Base-by-base conservation (phyloP, 176 grass and related monocot species). In the Dactylis glomerata region DNA sequence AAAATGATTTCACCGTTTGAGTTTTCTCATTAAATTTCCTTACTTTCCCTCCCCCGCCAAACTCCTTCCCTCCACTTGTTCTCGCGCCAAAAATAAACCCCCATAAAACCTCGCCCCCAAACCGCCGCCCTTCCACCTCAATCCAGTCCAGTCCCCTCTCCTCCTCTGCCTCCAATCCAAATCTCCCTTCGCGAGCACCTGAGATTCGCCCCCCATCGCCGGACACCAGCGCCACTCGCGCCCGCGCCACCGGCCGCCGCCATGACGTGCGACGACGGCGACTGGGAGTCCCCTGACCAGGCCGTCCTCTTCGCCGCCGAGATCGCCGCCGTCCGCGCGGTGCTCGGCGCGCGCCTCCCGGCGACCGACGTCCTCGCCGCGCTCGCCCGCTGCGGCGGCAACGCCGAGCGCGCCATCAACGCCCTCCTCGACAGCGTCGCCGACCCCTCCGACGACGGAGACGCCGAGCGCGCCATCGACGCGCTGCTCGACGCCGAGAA, bases 331-430 rank as follows among this genome's bases (percentile, higher is more conserved):
- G 81, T 97, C 38, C 86, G 88, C 84, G 86, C 82, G 14, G 84
- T 94, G 19, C 86, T 97, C 15, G 90, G 90, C 2, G 68, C 79
- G 1, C 65, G 6, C 14, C 28, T 86, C 79, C 16, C 79, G 14
- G 82, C 84, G 76, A 27, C 23, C 6, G 32, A 77, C 75, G 68
- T 94, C 57, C 17, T 92, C 19, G 67, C 84, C 76, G 92, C 90
- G 40, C 92, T 97, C 61, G 47, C 82, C 27, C 65, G 52, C 7
- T 85, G 78, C 59, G 95, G 95, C 13, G 83, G 88, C 57, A 91
- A 97, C 70, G 22, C 84, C 22, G 76, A 89, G 52, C 90, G 92
- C 34, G 86, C 88, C 59, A 82, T 97, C 83, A 93, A 94, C 83
- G 82, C 79, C n/a, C 82, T 97, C 41, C 90, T 97, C 52, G 90